Percentiles rank a stretch among this genome's conserved stretches.
phyloP scores from a whole-genome alignment of 805 yeast species.

The Ogataea nitratoaversa region DNA sequence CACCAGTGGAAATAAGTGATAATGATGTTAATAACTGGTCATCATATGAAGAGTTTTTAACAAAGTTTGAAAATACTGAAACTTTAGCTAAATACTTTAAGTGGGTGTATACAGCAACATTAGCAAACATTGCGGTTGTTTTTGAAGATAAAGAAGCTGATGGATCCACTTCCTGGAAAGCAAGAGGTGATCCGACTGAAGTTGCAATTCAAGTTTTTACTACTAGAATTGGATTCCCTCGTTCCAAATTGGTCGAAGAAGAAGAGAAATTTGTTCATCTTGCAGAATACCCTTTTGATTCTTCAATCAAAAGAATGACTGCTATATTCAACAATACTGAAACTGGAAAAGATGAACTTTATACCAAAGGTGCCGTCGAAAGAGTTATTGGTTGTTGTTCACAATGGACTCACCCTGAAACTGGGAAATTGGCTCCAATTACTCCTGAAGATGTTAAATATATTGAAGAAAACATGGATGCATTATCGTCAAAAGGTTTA shows the following conservation, averaged over 20 bases:
- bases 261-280: constrained; percentile 37
- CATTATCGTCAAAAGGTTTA: constrained; percentile 60
- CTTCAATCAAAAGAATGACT: constrained; percentile 70
- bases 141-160: constrained; percentile 43
- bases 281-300: constrained; percentile 72
- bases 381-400: constrained; percentile 55
- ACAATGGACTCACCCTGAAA: constrained; percentile 42
- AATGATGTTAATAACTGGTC: constrained; percentile 34
- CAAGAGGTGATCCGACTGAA: constrained; percentile 88
- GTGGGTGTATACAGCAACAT: constrained; percentile 64
- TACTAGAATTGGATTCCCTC: constrained; percentile 49
- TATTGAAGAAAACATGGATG: constrained; percentile 54
- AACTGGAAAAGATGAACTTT: constrained; percentile 28
- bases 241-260: constrained; percentile 40
- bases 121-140: constrained; percentile 77
- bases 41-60: constrained; percentile 21
- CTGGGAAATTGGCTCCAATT: constrained; percentile 32
- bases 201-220: constrained; percentile 81
- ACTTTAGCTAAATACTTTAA: constrained; percentile 30
- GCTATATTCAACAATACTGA: constrained; percentile 44
- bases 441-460: constrained; percentile 35
- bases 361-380: constrained; percentile 76
- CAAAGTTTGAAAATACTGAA: constrained; percentile 9
- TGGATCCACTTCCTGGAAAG: constrained; percentile 52
- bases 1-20: constrained; percentile 36